Evolutionary conservation across 345 rosid genomes (phyloP).

Genomic region (Aethionema arabicum): DNA sequence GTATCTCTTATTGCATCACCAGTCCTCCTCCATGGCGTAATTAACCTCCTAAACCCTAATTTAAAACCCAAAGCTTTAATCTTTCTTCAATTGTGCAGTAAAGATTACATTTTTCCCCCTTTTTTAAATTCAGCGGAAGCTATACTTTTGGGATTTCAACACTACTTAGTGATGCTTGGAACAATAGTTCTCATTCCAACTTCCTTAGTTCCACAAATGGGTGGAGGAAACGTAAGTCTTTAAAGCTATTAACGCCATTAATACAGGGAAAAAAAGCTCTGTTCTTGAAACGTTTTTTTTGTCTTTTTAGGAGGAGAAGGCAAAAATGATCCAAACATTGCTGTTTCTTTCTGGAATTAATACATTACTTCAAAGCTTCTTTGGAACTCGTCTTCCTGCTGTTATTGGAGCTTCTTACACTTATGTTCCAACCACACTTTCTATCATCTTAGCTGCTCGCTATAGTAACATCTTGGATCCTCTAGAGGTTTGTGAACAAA

Average conservation of each 20-base stretch:
- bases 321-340: conserved; percentile 87
- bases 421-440: conserved; percentile 78
- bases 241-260: not conserved
- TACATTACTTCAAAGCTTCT: conserved; percentile 69
- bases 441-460: conserved; percentile 81
- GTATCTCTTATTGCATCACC: conserved; percentile 74
- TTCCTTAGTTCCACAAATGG: conserved; percentile 87
- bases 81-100: not conserved
- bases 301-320: conserved; percentile 76
- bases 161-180: conserved; percentile 96
- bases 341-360: conserved; percentile 90
- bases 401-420: conserved; percentile 85
- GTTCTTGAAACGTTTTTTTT: conserved; percentile 23
- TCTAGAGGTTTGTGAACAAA: conserved; percentile 63
- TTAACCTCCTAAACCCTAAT: conserved; percentile 30
- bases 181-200: conserved; percentile 88
- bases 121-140: conserved; percentile 77
- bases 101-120: not conserved
- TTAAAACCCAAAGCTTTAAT: not conserved
- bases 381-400: conserved; percentile 92
- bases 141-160: conserved; percentile 88
- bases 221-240: conserved; percentile 83
- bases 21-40: conserved; percentile 99
- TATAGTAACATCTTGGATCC: conserved; percentile 77
- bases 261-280: conserved; percentile 6